Percentiles rank a stretch among this genome's conserved stretches.
phyloP scores from a whole-genome alignment of 2,329 filamentous ascomycete species.

The Monilinia vaccinii-corymbosi region DNA sequence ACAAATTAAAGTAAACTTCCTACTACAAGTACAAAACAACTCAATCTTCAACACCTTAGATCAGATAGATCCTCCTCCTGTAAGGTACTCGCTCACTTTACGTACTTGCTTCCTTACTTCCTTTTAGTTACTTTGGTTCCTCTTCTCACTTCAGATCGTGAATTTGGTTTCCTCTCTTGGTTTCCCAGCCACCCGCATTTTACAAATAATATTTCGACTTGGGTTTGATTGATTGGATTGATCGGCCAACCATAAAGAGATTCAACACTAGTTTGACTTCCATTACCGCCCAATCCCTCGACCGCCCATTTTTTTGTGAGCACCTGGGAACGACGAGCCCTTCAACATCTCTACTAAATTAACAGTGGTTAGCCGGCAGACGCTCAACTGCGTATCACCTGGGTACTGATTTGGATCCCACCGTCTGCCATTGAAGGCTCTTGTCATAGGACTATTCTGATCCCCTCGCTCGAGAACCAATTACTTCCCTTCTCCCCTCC shows the following conservation, averaged over 20 bases:
- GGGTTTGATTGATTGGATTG: constrained; percentile 3
- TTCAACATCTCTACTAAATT: constrained; percentile 1
- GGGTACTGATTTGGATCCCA: not conserved
- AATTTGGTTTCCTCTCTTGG: not conserved
- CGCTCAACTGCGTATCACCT: too few relatives aligned
- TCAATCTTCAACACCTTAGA: too few relatives aligned
- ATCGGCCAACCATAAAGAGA: not conserved
- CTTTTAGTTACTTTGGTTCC: too few relatives aligned
- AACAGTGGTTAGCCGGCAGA: not conserved
- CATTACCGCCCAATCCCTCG: not conserved
- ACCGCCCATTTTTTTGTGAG: constrained; percentile 6
- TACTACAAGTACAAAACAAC: too few relatives aligned
- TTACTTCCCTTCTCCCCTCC: constrained; percentile 3
- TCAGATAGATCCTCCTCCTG: too few relatives aligned
- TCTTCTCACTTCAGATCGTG: not conserved
- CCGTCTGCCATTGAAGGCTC: not conserved
- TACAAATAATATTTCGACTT: constrained; percentile 4
- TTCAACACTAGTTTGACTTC: not conserved
- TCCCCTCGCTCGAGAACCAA: not conserved
- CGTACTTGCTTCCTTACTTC: too few relatives aligned
- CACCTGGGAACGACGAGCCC: not conserved
- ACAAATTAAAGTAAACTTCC: too few relatives aligned
- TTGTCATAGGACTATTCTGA: too few relatives aligned
- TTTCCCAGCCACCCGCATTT: constrained; percentile 10
- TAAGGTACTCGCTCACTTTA: too few relatives aligned